Percentiles rank a stretch among this genome's conserved stretches.
phyloP scores from a whole-genome alignment of 2,329 filamentous ascomycete species.

The Torrubiellomyces zombiae region DNA sequence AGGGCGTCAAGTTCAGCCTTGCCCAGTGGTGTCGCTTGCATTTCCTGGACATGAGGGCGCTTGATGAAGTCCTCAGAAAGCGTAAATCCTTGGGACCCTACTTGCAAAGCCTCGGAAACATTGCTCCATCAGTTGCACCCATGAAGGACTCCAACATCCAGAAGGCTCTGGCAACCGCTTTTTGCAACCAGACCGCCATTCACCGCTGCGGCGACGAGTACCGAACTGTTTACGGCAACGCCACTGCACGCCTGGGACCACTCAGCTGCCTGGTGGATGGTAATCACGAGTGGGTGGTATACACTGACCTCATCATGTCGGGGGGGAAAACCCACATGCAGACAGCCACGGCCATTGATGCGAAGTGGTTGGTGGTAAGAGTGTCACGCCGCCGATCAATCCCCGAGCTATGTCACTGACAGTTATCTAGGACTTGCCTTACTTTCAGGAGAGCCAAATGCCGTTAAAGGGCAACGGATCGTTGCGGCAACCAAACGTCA shows the following conservation, averaged over 20 bases:
- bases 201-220: neutral
- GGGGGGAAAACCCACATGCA: neutral
- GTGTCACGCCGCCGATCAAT: neutral
- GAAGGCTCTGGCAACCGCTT: constrained; percentile 1
- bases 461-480: neutral
- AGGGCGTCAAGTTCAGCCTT: no score
- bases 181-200: neutral
- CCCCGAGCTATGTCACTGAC: neutral
- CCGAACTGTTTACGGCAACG: neutral
- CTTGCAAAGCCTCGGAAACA: neutral
- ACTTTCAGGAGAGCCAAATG: neutral
- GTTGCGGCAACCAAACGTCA: constrained; percentile 1
- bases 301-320: constrained; percentile 1
- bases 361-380: neutral
- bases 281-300: neutral
- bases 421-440: neutral
- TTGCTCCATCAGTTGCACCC: no score
- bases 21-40: constrained; percentile 48
- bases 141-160: no score
- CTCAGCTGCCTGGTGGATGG: neutral
- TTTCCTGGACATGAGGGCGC: constrained; percentile 2
- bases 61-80: constrained; percentile 2
- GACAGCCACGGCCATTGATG: neutral
- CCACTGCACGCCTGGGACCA: neutral
- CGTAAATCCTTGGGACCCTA: neutral